Conservation (phyloP, 257 asterid genomes). For the Pogostemon cablin region DNA sequence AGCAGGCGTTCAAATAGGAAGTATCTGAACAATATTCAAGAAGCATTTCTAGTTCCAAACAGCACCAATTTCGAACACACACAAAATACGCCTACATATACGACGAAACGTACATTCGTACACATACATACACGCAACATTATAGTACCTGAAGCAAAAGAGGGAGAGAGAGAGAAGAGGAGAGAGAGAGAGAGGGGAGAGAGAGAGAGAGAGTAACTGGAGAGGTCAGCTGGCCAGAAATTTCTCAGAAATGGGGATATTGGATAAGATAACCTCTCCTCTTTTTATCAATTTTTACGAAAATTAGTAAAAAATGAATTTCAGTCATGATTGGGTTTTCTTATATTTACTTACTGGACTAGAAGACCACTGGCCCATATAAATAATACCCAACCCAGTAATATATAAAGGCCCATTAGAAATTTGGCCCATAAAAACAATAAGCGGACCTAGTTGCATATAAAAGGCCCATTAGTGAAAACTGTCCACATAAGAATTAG, state of each 20-base stretch:
- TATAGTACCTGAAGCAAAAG: constrained; percentile 36
- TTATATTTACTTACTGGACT: neutral
- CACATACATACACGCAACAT: neutral
- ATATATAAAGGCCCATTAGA: too few relatives aligned
- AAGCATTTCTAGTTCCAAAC: constrained; percentile 22
- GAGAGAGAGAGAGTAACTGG: constrained; percentile 3
- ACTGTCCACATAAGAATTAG: neutral
- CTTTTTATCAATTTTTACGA: neutral
- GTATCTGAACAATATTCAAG: constrained; percentile 20
- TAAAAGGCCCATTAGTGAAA: neutral
- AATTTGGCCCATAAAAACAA: neutral
- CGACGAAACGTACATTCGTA: neutral
- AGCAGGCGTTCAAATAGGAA: neutral
- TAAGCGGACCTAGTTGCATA: neutral
- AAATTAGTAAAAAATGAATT: too few relatives aligned
- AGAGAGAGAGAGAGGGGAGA: neutral
- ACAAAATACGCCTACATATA: neutral
- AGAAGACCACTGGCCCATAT: too few relatives aligned
- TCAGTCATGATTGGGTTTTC: too few relatives aligned
- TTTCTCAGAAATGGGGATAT: constrained; percentile 37
- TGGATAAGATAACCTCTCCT: constrained; percentile 37
- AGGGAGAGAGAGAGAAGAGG: constrained; percentile 6
- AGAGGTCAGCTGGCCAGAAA: constrained; percentile 23
- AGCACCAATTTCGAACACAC: neutral
- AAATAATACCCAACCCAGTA: too few relatives aligned